Evolutionary conservation across 352 stramenopile genomes (phyloP).

Genomic region (Pythium chondricola): DNA sequence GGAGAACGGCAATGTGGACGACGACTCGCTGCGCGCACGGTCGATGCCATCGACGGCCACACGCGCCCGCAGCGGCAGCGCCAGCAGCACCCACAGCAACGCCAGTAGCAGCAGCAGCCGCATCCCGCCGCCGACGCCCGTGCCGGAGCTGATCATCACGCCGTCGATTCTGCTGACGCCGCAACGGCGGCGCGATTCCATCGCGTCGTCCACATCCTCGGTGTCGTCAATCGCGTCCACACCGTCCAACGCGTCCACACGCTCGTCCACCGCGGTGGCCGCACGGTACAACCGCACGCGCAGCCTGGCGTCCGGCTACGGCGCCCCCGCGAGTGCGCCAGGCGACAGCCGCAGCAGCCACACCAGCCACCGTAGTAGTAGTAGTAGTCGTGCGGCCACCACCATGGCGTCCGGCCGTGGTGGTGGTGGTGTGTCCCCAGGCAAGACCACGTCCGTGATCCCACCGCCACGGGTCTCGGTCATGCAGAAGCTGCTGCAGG

Average conservation of each 20-base stretch:
- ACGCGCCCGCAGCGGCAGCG: slow-evolving; percentile 12
- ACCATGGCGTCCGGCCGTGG: neutral
- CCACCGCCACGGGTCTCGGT: slow-evolving; percentile 16
- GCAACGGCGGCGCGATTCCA: slow-evolving; percentile 14
- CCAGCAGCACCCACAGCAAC: slow-evolving; percentile 1
- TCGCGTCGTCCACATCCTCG: slow-evolving; percentile 16
- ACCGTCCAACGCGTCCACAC: slow-evolving; percentile 14
- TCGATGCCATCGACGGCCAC: slow-evolving; percentile 3
- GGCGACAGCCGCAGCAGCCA: neutral
- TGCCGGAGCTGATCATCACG: slow-evolving; percentile 13
- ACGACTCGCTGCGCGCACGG: slow-evolving; percentile 4
- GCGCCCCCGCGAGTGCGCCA: neutral
- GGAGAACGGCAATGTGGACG: slow-evolving; percentile 22
- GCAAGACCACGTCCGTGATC: slow-evolving; percentile 3
- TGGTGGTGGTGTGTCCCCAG: slow-evolving; percentile 8
- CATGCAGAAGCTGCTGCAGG: slow-evolving; percentile 16
- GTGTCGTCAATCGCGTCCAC: slow-evolving; percentile 19
- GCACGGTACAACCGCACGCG: neutral
- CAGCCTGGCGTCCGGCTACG: neutral
- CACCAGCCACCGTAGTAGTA: neutral
- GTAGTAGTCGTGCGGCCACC: neutral
- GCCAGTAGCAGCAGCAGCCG: neutral
- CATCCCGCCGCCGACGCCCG: neutral
- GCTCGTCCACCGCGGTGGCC: neutral
- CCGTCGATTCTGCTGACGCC: slow-evolving; percentile 8